Evolutionary conservation across 2,329 filamentous ascomycete genomes (phyloP).

Genomic region (Aphanoascus verrucosus): DNA sequence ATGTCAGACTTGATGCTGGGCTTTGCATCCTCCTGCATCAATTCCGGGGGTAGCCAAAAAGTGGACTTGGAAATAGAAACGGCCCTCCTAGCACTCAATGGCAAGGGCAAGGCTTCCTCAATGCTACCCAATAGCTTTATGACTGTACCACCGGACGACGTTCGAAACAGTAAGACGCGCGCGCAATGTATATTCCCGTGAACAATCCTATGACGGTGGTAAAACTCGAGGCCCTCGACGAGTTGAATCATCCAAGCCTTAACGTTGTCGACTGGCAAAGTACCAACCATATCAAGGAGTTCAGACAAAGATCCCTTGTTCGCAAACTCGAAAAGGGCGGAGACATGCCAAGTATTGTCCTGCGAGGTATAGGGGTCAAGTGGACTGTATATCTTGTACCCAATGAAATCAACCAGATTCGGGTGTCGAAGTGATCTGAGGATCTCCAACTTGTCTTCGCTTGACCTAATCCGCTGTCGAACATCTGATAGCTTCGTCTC

Average conservation of each 20-base stretch:
- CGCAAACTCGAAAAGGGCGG: slow-evolving; percentile 63
- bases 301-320: slow-evolving; percentile 76
- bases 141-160: slow-evolving; percentile 54
- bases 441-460: slow-evolving; percentile 66
- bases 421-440: slow-evolving; percentile 65
- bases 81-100: slow-evolving; percentile 34
- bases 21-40: slow-evolving; percentile 47
- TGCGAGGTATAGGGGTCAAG: slow-evolving; percentile 31
- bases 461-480: slow-evolving; percentile 63
- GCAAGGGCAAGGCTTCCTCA: slow-evolving; percentile 40
- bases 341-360: slow-evolving; percentile 55
- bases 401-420: slow-evolving; percentile 67
- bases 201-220: slow-evolving; percentile 72
- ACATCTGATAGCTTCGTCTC: slow-evolving; percentile 52
- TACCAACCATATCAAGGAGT: slow-evolving; percentile 66
- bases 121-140: slow-evolving; percentile 46
- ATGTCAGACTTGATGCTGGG: slow-evolving; percentile 71
- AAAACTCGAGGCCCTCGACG: slow-evolving; percentile 74
- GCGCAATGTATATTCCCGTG: slow-evolving; percentile 73
- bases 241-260: slow-evolving; percentile 87
- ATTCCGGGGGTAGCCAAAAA: slow-evolving; percentile 75
- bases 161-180: slow-evolving; percentile 68
- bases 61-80: slow-evolving; percentile 57
- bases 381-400: slow-evolving; percentile 63
- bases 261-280: slow-evolving; percentile 61